These are phyloP conservation scores for Boletus coccyginus DNA, from an alignment of 768 basidiomycete species.

Conservation along the genomic window DNA sequence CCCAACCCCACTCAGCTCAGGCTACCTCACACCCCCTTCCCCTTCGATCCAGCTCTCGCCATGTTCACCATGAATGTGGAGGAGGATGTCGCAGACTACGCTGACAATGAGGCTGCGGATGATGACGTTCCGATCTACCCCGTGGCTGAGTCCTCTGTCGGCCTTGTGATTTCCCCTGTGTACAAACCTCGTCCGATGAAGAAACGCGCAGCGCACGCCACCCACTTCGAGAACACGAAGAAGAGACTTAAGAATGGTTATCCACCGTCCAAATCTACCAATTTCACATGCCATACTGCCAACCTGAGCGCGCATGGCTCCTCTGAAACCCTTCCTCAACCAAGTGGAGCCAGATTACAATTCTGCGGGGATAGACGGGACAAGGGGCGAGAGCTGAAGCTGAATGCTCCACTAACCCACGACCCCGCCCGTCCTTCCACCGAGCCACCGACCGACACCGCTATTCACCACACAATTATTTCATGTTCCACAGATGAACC, in stretches of 20 bases:
- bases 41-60: slow-evolving; percentile 28
- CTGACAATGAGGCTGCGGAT: slow-evolving; percentile 23
- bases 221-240: slow-evolving; percentile 6
- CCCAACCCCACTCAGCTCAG: not conserved
- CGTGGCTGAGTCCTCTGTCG: slow-evolving; percentile 37
- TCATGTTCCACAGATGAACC: slow-evolving; percentile 1
- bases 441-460: not conserved
- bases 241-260: slow-evolving; percentile 30
- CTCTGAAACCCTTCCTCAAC: not conserved
- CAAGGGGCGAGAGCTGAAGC: slow-evolving; percentile 48
- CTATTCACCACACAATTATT: not conserved
- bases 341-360: slow-evolving; percentile 30
- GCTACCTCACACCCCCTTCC: slow-evolving; percentile 10
- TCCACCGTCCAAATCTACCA: slow-evolving; percentile 4
- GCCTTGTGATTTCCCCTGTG: slow-evolving; percentile 68
- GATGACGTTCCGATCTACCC: not conserved
- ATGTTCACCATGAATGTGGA: slow-evolving; percentile 51
- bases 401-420: slow-evolving; percentile 17
- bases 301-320: not conserved
- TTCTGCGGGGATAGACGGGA: slow-evolving; percentile 49
- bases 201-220: slow-evolving; percentile 36
- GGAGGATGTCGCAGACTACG: slow-evolving; percentile 33
- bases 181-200: slow-evolving; percentile 71
- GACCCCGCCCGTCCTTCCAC: slow-evolving; percentile 5
- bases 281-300: not conserved